Conservation (phyloP, 2,329 filamentous ascomycete genomes). For the Aspergillus caelatus region DNA sequence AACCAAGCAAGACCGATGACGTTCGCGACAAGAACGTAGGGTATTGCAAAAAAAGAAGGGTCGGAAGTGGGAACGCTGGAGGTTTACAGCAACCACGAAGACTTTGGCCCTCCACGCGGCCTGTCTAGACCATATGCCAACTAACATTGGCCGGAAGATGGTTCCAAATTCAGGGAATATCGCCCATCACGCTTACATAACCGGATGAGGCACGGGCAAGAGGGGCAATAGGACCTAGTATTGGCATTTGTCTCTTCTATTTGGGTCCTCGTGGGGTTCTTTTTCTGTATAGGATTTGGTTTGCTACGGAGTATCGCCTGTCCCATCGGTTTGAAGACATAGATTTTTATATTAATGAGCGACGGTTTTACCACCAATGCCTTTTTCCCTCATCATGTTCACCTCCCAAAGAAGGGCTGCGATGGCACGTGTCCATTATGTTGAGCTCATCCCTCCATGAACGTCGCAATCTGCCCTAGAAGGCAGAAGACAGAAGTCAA, state of each 20-base stretch:
- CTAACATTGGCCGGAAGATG: conserved; percentile 24
- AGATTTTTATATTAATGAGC: neutral
- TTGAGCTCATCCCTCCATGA: neutral
- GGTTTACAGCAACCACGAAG: conserved; percentile 7
- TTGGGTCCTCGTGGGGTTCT: neutral
- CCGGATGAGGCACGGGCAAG: neutral
- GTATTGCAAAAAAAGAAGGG: conserved; percentile 21
- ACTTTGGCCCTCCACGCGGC: conserved; percentile 15
- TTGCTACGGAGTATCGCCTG: neutral
- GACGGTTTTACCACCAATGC: neutral
- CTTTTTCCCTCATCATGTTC: neutral
- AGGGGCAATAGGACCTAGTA: neutral
- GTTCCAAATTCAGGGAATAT: conserved; percentile 20
- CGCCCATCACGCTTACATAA: conserved; percentile 17
- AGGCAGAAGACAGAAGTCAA: neutral
- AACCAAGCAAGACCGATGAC: conserved; percentile 36
- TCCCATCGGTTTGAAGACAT: neutral
- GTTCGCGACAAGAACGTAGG: conserved; percentile 29
- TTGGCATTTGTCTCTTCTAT: neutral
- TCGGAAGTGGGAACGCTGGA: conserved; percentile 5
- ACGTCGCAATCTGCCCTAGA: neutral
- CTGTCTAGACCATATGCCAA: conserved; percentile 10
- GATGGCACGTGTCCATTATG: neutral
- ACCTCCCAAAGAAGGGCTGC: neutral
- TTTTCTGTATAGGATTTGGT: neutral